Evolutionary conservation across 495 filamentous ascomycete species (phyloP).

Genomic region (Penicillium goetzii): DNA sequence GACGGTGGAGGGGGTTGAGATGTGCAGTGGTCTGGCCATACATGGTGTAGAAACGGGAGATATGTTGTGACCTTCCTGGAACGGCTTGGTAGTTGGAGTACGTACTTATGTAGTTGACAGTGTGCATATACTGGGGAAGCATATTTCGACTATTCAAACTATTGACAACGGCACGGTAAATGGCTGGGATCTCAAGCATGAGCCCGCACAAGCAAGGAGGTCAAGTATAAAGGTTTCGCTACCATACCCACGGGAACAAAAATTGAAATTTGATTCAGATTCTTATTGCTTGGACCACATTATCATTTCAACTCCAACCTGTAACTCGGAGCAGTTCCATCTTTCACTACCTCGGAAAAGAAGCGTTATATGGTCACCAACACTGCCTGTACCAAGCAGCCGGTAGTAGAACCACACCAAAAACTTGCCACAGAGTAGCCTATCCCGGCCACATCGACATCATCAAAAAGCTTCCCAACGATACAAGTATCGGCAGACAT

Average conservation of each 20-base stretch:
- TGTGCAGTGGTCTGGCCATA: neutral
- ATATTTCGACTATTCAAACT: neutral
- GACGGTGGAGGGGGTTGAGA: neutral
- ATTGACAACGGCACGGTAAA: neutral
- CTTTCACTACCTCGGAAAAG: neutral
- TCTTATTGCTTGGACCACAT: neutral
- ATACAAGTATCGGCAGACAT: neutral
- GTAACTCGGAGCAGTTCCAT: too few species aligned
- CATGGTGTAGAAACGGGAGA: neutral
- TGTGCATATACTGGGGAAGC: neutral
- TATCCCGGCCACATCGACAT: neutral
- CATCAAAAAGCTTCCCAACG: neutral
- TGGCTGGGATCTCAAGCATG: neutral
- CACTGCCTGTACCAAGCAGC: too few species aligned
- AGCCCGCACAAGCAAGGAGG: neutral
- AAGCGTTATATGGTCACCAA: too few species aligned
- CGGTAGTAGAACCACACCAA: neutral
- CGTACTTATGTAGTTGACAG: neutral
- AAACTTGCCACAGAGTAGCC: conserved; percentile 1
- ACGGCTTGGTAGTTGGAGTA: neutral
- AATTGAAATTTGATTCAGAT: too few species aligned
- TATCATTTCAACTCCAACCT: neutral
- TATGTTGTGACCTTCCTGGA: neutral
- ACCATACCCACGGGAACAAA: neutral
- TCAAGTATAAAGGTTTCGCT: neutral